Evolutionary conservation across 2,329 filamentous ascomycete genomes (phyloP), one percentile per base, ranked within the genome.

Genomic region (Chaetomiaceae sp.): DNA sequence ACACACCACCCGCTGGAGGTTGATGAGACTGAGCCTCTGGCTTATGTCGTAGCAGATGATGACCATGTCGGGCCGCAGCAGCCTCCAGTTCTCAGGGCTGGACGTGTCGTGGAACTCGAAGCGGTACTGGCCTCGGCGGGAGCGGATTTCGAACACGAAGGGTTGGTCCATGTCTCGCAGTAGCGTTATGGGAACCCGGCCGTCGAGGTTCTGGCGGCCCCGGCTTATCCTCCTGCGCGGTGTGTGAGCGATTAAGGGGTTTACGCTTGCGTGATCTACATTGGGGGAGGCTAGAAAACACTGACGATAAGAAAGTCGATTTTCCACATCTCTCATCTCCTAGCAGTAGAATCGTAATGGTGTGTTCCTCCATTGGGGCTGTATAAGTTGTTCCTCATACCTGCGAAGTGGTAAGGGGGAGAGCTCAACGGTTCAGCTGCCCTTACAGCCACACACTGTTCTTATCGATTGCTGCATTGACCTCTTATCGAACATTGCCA

Each of bases 11-110:
- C 71, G 65, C 59, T 78, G 71, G 67, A 80, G 70, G 57, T 80
- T 78, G 55, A 79, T 72, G 43, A 83, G 69, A 55, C 71, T 79
- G 35, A 75, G 59, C 34, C 79, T 70, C 51, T 75, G 73, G 61
- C 74, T 76, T 56, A 83, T 79, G 57, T 81, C 78, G 57, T 77
- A 83, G 62, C 79, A 82, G 48, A 82, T 63, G 22, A 81, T 65
- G 41, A 81, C 64, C 24, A 82, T 64, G 59, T 83, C 73, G 0
- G 79, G 79, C 12, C 69, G 68, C 15, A 81, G 65, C n/a, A 75
- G 65, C 38, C 67, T 72, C 79, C 79, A 83, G 58, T 71, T 75
- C 19, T 76, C 72, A 4, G 79, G 77, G 55, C 70, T 71, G 8
- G 74, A 71, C 1, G 78, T 81, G 58, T 83, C 79, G 53, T 72